phyloP scores from a whole-genome alignment of 2,329 filamentous ascomycete species.

The Chaetomiaceae sp. region DNA sequence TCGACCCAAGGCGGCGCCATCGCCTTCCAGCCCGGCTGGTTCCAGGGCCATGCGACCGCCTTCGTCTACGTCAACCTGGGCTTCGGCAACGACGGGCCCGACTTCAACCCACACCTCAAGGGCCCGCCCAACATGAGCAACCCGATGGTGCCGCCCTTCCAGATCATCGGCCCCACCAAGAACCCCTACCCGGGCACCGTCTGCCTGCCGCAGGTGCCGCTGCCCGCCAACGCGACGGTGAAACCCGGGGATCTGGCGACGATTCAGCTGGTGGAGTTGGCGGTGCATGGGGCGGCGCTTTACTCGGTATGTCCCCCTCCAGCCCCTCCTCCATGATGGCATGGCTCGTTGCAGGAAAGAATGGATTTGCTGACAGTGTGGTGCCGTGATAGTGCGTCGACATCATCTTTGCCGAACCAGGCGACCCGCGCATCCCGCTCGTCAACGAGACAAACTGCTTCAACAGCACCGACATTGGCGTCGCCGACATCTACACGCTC shows the following conservation, averaged over 20 bases:
- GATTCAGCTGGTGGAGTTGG: conserved; percentile 80
- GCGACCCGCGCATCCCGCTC: conserved; percentile 60
- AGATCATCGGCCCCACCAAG: conserved; percentile 76
- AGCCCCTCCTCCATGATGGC: neutral
- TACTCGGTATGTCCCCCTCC: conserved; percentile 62
- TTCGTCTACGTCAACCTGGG: conserved; percentile 90
- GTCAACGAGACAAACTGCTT: conserved; percentile 83
- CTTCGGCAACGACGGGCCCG: conserved; percentile 64
- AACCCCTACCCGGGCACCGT: conserved; percentile 82
- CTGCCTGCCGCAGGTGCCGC: conserved; percentile 82
- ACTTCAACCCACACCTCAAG: conserved; percentile 27
- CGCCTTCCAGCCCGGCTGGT: conserved; percentile 92
- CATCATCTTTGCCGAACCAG: conserved; percentile 80
- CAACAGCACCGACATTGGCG: conserved; percentile 75
- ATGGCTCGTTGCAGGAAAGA: no score
- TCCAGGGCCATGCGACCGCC: conserved; percentile 77
- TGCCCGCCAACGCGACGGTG: conserved; percentile 67
- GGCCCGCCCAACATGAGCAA: conserved; percentile 84
- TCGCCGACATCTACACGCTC: conserved; percentile 72
- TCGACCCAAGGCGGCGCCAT: conserved; percentile 82
- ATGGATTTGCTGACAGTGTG: neutral
- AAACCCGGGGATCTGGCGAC: conserved; percentile 84
- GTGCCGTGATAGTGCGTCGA: conserved; percentile 70
- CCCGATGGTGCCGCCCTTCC: conserved; percentile 74
- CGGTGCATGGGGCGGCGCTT: conserved; percentile 76